These are phyloP conservation scores for Senna siamea DNA, from an alignment of 306 rosid species.

Conservation along the genomic window DNA sequence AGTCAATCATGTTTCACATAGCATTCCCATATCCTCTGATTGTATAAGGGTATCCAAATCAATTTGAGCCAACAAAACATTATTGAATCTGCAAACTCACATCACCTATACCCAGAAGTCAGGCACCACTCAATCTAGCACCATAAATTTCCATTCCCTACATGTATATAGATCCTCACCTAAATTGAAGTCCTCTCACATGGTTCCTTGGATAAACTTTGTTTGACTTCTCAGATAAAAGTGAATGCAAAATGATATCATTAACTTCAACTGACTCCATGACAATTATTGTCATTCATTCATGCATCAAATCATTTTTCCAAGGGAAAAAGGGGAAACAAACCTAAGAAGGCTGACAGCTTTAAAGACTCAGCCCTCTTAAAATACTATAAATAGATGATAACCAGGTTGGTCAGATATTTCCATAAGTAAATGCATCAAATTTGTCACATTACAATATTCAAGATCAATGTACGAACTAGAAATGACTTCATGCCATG, in stretches of 20 bases:
- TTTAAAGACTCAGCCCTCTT: conserved; percentile 3
- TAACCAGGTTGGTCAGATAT: conserved; percentile 13
- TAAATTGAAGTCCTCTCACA: conserved; percentile 8
- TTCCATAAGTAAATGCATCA: conserved; percentile 25
- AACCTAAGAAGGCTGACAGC: conserved; percentile 16
- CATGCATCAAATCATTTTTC: conserved; percentile 18
- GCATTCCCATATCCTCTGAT: conserved; percentile 11
- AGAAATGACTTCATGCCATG: conserved; percentile 19
- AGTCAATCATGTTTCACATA: conserved; percentile 24
- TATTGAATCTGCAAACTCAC: conserved; percentile 4
- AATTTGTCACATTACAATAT: conserved; percentile 31
- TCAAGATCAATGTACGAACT: conserved; percentile 24
- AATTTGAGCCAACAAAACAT: conserved; percentile 25
- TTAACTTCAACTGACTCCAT: conserved; percentile 22
- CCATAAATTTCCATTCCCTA: conserved; percentile 22
- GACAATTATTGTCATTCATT: conserved; percentile 18
- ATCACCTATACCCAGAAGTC: conserved; percentile 3
- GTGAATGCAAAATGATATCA: conserved; percentile 11
- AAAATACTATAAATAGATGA: conserved; percentile 10
- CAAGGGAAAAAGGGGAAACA: neutral
- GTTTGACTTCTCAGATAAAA: conserved; percentile 23
- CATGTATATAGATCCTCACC: conserved; percentile 21
- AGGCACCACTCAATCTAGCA: conserved; percentile 25
- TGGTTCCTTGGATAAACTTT: neutral
- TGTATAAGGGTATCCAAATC: conserved; percentile 17